A percentile compares a stretch with the other conserved stretches of the same genome.
These are phyloP conservation scores for Phanerochaete carnosa DNA, from an alignment of 768 basidiomycete species.

Conservation along the genomic window DNA sequence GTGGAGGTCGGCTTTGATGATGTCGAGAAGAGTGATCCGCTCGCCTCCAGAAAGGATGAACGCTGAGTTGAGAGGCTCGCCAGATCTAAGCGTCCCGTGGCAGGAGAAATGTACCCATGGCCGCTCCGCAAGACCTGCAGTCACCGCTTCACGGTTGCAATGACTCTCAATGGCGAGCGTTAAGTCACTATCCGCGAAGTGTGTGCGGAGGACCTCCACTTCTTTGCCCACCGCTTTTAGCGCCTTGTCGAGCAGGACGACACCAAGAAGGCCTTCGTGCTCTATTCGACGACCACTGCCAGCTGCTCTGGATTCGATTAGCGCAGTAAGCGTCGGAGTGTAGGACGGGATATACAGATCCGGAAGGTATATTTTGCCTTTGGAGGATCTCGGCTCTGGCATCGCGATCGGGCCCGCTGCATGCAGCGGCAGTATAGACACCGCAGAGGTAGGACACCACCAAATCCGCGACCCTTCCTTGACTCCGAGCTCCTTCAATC, in stretches of 20 bases:
- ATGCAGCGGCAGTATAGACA: not conserved
- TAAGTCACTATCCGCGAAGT: not conserved
- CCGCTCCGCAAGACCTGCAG: conserved; percentile 1
- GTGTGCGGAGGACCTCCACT: not conserved
- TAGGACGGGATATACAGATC: conserved; percentile 29
- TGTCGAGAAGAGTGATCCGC: conserved; percentile 13
- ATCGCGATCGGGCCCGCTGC: conserved; percentile 25
- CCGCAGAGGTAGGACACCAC: conserved; percentile 4
- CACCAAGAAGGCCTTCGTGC: not conserved
- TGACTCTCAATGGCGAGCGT: not conserved
- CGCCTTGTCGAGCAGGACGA: not conserved
- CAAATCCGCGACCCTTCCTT: not conserved
- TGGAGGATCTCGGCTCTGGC: not conserved
- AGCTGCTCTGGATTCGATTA: conserved; percentile 9
- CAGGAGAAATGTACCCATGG: conserved; percentile 28
- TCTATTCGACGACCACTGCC: too few species aligned
- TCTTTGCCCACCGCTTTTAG: not conserved
- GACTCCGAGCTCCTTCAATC: not conserved
- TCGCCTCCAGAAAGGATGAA: conserved; percentile 26
- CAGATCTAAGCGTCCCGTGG: conserved; percentile 16
- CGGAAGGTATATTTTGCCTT: conserved; percentile 3
- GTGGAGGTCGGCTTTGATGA: conserved; percentile 17
- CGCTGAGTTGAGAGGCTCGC: conserved; percentile 24
- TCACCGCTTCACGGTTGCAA: conserved; percentile 6
- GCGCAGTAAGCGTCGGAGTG: conserved; percentile 23